Evolutionary conservation across 805 yeast species (phyloP).

Genomic region (Metschnikowia amazonensis): DNA sequence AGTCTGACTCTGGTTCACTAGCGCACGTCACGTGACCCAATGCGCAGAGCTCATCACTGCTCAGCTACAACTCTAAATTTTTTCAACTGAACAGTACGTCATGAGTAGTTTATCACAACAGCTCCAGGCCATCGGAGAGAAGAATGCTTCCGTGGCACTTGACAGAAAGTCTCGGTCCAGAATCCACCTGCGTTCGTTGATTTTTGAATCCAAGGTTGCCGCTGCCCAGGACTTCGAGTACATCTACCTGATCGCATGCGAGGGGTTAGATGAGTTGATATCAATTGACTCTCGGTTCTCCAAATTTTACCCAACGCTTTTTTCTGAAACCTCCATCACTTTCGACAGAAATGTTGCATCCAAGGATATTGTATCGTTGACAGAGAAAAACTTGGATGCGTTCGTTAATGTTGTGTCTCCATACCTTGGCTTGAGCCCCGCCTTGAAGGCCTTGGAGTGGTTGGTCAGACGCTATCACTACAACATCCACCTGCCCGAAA

Average conservation of each 20-base stretch:
- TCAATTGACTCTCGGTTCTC: constrained; percentile 71
- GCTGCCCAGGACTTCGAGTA: constrained; percentile 92
- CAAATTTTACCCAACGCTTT: constrained; percentile 66
- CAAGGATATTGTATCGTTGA: constrained; percentile 67
- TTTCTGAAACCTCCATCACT: constrained; percentile 73
- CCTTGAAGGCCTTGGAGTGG: constrained; percentile 90
- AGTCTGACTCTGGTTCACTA: neutral
- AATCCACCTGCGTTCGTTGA: constrained; percentile 82
- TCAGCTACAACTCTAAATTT: neutral
- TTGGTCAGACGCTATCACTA: constrained; percentile 85
- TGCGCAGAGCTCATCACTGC: constrained; percentile 2
- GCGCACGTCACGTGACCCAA: neutral
- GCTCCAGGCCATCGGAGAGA: constrained; percentile 63
- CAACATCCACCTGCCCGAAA: constrained; percentile 76
- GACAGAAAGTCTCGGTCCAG: constrained; percentile 86
- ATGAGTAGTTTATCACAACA: constrained; percentile 75
- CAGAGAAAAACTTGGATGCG: constrained; percentile 70
- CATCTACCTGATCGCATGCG: constrained; percentile 65
- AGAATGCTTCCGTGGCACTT: constrained; percentile 66
- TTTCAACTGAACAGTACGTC: constrained; percentile 2
- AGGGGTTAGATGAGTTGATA: constrained; percentile 71
- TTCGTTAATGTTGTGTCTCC: constrained; percentile 75
- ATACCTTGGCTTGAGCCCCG: constrained; percentile 68
- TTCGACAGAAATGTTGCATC: constrained; percentile 82
- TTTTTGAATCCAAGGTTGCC: constrained; percentile 82